Conservation (phyloP, 345 rosid species). For the Brassica incana region DNA sequence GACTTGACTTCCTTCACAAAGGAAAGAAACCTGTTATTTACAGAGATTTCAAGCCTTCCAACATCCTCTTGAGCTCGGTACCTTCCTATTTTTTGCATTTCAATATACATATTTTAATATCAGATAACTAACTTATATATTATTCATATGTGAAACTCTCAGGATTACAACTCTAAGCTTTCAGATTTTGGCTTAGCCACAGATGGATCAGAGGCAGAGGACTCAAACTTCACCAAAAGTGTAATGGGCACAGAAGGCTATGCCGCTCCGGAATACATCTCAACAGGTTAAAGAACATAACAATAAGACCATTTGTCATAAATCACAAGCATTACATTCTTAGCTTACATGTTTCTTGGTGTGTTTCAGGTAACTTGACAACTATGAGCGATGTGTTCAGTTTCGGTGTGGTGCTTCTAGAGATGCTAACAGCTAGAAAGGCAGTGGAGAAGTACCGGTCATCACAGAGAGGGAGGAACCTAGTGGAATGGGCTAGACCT, state of each 20-base stretch:
- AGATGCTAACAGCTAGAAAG: constrained; percentile 64
- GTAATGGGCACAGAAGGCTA: constrained; percentile 69
- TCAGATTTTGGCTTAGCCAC: constrained; percentile 65
- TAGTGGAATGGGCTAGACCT: constrained; percentile 79
- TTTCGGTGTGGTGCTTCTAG: constrained; percentile 80
- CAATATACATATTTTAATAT: background rate
- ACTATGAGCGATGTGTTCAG: constrained; percentile 76
- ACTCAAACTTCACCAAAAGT: constrained; percentile 51
- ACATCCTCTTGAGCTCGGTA: constrained; percentile 71
- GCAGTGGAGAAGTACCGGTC: constrained; percentile 57
- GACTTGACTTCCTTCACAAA: constrained; percentile 79
- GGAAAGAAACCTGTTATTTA: constrained; percentile 71
- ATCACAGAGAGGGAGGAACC: constrained; percentile 53
- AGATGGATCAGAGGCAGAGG: constrained; percentile 64
- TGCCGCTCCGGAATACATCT: constrained; percentile 60
- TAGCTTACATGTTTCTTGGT: constrained; percentile 28
- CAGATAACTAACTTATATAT: background rate
- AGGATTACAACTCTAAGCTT: constrained; percentile 60
- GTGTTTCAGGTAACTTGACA: constrained; percentile 67
- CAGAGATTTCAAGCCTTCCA: constrained; percentile 81
- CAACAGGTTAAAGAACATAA: constrained; percentile 43
- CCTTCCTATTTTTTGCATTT: background rate
- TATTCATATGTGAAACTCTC: background rate
- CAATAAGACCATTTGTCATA: background rate
- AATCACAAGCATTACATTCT: background rate